Base-by-base conservation (phyloP, 1,139 yeast genomes). In the Yarrowia galli region DNA sequence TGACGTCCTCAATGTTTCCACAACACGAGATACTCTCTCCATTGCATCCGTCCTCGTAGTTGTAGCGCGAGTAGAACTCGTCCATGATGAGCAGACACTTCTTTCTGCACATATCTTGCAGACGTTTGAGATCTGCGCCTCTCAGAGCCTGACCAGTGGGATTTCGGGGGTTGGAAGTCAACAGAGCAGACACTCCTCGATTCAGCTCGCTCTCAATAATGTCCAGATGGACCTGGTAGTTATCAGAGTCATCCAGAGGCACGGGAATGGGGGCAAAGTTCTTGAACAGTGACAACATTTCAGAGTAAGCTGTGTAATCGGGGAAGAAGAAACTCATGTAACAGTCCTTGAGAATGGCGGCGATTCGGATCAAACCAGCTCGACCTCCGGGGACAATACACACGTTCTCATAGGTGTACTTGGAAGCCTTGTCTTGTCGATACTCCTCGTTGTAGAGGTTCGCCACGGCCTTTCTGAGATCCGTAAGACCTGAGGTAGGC, bases 271-370 rank as follows among this genome's bases (percentile, higher is more conserved):
- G 89, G 1, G 89, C 72, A 46, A 63, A 70, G 76, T 87, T 87
- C 79, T 87, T 87, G 79, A 87, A 87, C 67, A 86, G 80, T 16
- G 89, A 85, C 73, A 87, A 79, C 89, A 87, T 87, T 76, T 87
- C 91, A n/a, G 91, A 88, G 73, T 87, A 87, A 4, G 91, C 91
- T 32, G 91, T 87, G 74, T 87, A 87, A 75, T 87, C 91, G 5
- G 91, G 91, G 72, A 87, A 80, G 75, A 87, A 87, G 76, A 86
- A 87, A 22, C 88, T 84, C 69, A 87, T 77, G 74, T 87, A 87
- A 73, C 89, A 80, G 75, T 87, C 89, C 69, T 85, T 81, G 69
- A 87, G 82, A 71, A 87, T 86, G 15, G 89, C 85, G 32, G 91
- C 91, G 72, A 87, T 87, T 76, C 91, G 82, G 28, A 88, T 87